Percentiles rank a stretch among this genome's conserved stretches.
These are phyloP conservation scores for Penicillium sp. DNA, from an alignment of 2,329 filamentous ascomycete genomes.

Conservation along the genomic window DNA sequence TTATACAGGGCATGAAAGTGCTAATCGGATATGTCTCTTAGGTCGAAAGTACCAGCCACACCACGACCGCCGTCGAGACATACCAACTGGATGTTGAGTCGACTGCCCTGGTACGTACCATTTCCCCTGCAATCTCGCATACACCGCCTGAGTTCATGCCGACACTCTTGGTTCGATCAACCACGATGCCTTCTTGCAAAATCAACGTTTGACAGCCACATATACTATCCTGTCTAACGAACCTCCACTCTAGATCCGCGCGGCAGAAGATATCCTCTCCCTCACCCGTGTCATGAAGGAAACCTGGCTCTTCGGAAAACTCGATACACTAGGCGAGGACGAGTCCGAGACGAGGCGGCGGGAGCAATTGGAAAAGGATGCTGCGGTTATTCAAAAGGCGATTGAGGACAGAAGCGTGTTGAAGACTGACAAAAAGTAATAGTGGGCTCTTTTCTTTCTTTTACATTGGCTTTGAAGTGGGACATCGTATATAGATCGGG, in stretches of 20 bases:
- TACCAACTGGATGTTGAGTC: conserved; percentile 65
- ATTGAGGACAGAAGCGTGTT: conserved; percentile 41
- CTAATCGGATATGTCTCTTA: conserved; percentile 25
- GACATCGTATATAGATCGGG: background rate
- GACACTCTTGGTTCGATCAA: too few species aligned
- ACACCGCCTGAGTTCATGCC: too few species aligned
- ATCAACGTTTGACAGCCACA: background rate
- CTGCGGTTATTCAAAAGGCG: conserved; percentile 51
- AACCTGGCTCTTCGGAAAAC: conserved; percentile 68
- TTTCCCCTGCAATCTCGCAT: background rate
- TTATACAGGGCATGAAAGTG: background rate
- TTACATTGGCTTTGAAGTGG: background rate
- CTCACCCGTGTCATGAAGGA: conserved; percentile 68
- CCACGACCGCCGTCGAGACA: conserved; percentile 60
- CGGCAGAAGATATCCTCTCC: conserved; percentile 65
- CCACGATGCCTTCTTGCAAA: too few species aligned
- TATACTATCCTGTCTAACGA: background rate
- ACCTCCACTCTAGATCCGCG: conserved; percentile 54
- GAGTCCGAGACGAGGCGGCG: conserved; percentile 46
- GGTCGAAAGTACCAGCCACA: conserved; percentile 58
- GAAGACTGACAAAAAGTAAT: conserved; percentile 25
- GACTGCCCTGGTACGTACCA: conserved; percentile 57
- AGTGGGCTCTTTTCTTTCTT: background rate
- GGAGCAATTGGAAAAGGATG: conserved; percentile 53
- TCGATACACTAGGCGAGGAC: conserved; percentile 60